Evolutionary conservation across 768 basidiomycete species (phyloP).

Genomic region (Collybiopsis luxurians): DNA sequence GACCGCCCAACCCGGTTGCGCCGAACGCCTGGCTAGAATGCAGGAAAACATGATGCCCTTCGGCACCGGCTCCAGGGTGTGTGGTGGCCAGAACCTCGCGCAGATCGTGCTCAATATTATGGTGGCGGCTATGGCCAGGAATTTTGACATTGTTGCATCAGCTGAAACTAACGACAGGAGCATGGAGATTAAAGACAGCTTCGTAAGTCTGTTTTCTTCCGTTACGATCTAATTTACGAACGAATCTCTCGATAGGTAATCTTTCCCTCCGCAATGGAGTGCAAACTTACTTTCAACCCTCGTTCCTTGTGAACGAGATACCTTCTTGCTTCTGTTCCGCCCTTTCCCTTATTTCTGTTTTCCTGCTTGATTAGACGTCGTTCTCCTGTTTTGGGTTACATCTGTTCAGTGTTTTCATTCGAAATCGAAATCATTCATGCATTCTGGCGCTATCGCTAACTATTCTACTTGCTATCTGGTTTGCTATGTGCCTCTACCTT

Average conservation of each 20-base stretch:
- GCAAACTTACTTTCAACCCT: constrained; percentile 66
- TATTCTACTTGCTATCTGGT: no score
- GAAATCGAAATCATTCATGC: no score
- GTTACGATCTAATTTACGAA: background rate
- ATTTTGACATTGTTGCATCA: constrained; percentile 67
- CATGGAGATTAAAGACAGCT: constrained; percentile 81
- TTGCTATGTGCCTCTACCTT: no score
- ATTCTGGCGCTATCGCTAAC: no score
- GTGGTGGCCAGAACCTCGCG: constrained; percentile 77
- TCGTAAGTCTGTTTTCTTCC: constrained; percentile 47
- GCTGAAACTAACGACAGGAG: constrained; percentile 68
- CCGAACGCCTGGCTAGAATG: constrained; percentile 56
- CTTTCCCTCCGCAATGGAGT: constrained; percentile 76
- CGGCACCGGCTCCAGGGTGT: constrained; percentile 70
- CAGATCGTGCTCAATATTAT: constrained; percentile 64
- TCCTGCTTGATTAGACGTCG: no score
- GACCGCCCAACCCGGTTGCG: constrained; percentile 30
- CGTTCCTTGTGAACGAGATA: constrained; percentile 21
- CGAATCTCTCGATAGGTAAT: constrained; percentile 56
- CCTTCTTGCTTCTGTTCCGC: background rate
- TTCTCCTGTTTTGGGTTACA: no score
- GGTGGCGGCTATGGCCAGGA: constrained; percentile 57
- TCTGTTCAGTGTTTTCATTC: no score
- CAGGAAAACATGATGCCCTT: constrained; percentile 74
- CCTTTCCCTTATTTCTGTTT: background rate